These are phyloP conservation scores for Suhomyces maxii DNA, from an alignment of 1,139 yeast genomes.

Conservation along the genomic window DNA sequence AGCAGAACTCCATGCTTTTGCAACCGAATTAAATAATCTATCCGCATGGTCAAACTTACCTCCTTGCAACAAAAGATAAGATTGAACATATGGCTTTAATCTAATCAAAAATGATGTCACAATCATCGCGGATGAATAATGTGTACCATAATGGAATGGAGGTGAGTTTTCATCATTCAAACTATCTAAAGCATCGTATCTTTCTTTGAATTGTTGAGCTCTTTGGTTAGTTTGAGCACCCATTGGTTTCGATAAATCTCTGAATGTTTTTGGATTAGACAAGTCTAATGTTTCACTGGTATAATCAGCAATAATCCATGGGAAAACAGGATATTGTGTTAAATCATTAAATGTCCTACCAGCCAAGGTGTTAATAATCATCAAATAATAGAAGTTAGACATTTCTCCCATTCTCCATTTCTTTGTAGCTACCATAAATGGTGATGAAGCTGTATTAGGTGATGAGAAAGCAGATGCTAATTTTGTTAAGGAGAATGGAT, in stretches of 20 bases:
- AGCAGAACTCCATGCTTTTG: slow-evolving; percentile 77
- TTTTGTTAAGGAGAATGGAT: slow-evolving; percentile 28
- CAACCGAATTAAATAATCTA: slow-evolving; percentile 68
- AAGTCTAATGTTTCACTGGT: slow-evolving; percentile 65
- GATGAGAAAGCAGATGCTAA: slow-evolving; percentile 39
- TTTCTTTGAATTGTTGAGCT: slow-evolving; percentile 60
- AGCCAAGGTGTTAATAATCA: slow-evolving; percentile 76
- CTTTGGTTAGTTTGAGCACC: slow-evolving; percentile 73
- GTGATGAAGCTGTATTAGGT: slow-evolving; percentile 13
- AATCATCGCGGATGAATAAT: slow-evolving; percentile 90
- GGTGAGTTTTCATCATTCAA: slow-evolving; percentile 54
- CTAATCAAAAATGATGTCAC: slow-evolving; percentile 77
- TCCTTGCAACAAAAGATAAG: slow-evolving; percentile 76
- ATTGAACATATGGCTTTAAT: slow-evolving; percentile 74
- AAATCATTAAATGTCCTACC: slow-evolving; percentile 86
- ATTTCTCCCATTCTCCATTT: slow-evolving; percentile 76
- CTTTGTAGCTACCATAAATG: slow-evolving; percentile 54
- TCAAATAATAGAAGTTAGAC: slow-evolving; percentile 77
- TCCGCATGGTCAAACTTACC: slow-evolving; percentile 89
- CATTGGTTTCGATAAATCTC: slow-evolving; percentile 85
- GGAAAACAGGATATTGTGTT: slow-evolving; percentile 87
- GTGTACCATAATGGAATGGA: slow-evolving; percentile 90
- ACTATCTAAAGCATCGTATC: slow-evolving; percentile 66
- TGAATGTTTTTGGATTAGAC: slow-evolving; percentile 54
- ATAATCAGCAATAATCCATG: slow-evolving; percentile 86